Base-by-base conservation (phyloP, 164 flowering plant genomes). In the Hamamelis virginiana region DNA sequence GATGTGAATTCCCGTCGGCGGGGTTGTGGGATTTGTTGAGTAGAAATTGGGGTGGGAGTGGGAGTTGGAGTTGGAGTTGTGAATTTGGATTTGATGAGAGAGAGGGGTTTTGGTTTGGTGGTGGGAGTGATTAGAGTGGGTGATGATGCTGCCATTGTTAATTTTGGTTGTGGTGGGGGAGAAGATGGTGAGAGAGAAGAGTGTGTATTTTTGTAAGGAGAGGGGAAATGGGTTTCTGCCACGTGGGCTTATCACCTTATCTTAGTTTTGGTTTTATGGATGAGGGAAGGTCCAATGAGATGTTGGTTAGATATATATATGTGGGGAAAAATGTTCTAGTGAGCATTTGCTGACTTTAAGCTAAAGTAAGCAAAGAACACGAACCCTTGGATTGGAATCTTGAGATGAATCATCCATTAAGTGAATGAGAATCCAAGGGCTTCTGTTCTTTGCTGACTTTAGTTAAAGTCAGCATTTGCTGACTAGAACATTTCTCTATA, bases 191-290 rank as follows among this genome's bases (percentile, higher is more conserved):
- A 69, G 50, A 53, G 18, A 22, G 60, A 50, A 45, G 57, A 26
- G 22, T 16, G 19, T 51, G 62, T 15, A 15, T 56, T 69, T 26
- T 44, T 25, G 21, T 12, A 44, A 21, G 38, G 44, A 3, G 11
- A 26, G 22, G 55, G 27, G 66, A 76, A 68, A 22, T 23, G 73
- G 69, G 67, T 59, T 66, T 25, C 9, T 77, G 87, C 81, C 87
- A 87, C 84, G 83, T 80, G 78, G 85, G 80, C 91, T 89, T 91
- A 88, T 91, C 93, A 57, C 71, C 97, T 88, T 91, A 91, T 91
- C 94, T 69, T n/a, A 22, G 68, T 64, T 69, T 52, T 60, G 69
- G 62, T 69, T 66, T 76, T 71, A 46, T 80, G 89, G 89, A 80
- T 80, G 84, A 79, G 78, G 65, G 51, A 61, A 28, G 74, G 61